These are phyloP conservation scores for Colletotrichum lentis DNA, from an alignment of 2,329 filamentous ascomycete species.

Conservation along the genomic window DNA sequence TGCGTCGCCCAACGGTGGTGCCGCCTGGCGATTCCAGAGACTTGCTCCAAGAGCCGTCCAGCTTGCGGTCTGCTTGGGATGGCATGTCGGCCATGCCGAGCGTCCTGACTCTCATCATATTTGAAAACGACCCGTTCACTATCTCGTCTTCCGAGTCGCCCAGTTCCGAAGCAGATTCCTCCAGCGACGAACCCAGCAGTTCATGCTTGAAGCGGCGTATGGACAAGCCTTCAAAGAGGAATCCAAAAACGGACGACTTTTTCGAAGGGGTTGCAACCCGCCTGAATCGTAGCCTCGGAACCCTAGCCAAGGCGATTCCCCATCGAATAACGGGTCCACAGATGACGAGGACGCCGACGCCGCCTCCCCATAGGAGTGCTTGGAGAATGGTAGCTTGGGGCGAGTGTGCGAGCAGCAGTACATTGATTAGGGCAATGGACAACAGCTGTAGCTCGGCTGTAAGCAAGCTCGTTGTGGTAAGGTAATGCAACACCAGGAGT, in stretches of 20 bases:
- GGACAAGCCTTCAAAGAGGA: conserved; percentile 53
- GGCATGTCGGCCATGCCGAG: conserved; percentile 40
- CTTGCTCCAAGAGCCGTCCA: conserved; percentile 20
- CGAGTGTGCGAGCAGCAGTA: conserved; percentile 78
- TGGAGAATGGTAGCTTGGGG: conserved; percentile 88
- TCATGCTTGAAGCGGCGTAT: conserved; percentile 58
- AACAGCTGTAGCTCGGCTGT: conserved; percentile 88
- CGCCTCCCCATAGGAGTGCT: conserved; percentile 84
- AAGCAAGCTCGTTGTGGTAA: conserved; percentile 89
- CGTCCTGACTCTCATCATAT: conserved; percentile 43
- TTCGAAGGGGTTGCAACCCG: conserved; percentile 55
- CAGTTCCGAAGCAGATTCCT: conserved; percentile 47
- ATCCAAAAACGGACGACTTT: conserved; percentile 50
- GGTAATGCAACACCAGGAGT: conserved; percentile 74
- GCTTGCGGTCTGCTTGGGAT: conserved; percentile 12
- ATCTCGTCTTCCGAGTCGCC: conserved; percentile 44
- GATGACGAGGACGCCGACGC: conserved; percentile 75
- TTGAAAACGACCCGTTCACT: conserved; percentile 19
- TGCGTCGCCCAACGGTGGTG: conserved; percentile 49
- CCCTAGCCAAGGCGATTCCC: conserved; percentile 84
- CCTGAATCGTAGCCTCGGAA: conserved; percentile 90
- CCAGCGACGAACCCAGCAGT: conserved; percentile 45
- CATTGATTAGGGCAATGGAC: conserved; percentile 81
- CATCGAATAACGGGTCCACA: conserved; percentile 80
- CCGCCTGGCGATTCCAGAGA: conserved; percentile 39